A percentile compares a stretch with the other conserved stretches of the same genome.
Conservation (phyloP, 2,329 filamentous ascomycete genomes). For the Purpureocillium lavendulum region DNA sequence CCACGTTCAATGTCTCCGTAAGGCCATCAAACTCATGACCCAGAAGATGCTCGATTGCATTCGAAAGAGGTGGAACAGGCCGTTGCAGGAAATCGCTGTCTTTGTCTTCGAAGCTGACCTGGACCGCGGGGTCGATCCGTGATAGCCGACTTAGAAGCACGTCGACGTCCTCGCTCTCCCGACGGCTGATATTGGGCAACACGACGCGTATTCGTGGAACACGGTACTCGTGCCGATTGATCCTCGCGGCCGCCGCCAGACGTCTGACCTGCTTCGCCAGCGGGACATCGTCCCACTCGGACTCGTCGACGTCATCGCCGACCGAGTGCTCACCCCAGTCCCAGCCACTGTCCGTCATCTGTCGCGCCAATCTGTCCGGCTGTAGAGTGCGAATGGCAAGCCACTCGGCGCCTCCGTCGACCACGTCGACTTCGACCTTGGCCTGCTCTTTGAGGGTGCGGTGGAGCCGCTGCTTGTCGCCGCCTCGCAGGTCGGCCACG, state of each 20-base stretch:
- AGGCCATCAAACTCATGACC: constrained; percentile 22
- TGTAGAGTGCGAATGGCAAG: constrained; percentile 21
- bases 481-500: constrained; percentile 9
- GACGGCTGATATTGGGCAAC: constrained; percentile 21
- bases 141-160: constrained; percentile 22
- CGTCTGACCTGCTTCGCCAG: constrained; percentile 22
- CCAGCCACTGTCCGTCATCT: constrained; percentile 33
- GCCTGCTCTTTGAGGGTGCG: constrained; percentile 22
- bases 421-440: constrained; percentile 25
- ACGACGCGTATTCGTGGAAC: constrained; percentile 26
- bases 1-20: constrained; percentile 28
- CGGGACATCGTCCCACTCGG: constrained; percentile 25
- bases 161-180: constrained; percentile 17
- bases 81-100: constrained; percentile 15
- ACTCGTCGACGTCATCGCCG: constrained; percentile 19
- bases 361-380: constrained; percentile 23
- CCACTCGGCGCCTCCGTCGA: constrained; percentile 26
- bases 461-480: constrained; percentile 20
- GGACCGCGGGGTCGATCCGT: constrained; percentile 19
- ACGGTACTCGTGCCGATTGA: constrained; percentile 27
- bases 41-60: constrained; percentile 21
- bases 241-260: constrained; percentile 25
- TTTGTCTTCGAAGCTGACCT: constrained; percentile 23
- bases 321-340: constrained; percentile 27
- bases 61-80: constrained; percentile 14